Evolutionary conservation across 176 grass and related monocot genomes (phyloP), one percentile per base, ranked within the genome.

Genomic region (Leersia perrieri): DNA sequence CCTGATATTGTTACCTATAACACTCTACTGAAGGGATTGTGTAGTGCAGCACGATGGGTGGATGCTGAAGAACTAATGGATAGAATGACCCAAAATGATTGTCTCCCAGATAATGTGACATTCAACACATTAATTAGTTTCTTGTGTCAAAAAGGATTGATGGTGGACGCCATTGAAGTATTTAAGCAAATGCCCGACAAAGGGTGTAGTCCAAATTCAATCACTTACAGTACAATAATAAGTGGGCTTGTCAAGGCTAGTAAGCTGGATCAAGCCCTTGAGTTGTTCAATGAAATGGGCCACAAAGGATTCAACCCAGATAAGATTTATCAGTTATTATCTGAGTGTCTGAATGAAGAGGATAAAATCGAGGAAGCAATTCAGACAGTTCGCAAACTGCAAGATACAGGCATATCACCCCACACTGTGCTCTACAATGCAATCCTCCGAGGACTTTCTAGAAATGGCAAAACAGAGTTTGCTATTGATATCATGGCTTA

Each of bases 221-320:
- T 72, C 40, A 85, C 87, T 70, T 94, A 91, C 76, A 94, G 72
- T 49, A 89, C 80, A 62, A 76, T 91, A 27, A 87, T 94, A 63
- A 65, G 78, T 2, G 77, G 89, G 25, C 87, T 94, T 77, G 71
- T 74, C 1, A 94, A 89, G 66, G 60, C 71, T 72, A 84, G 87
- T 16, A 89, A 82, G 41, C 63, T 84, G 10, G 63, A 63, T 6
- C 75, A 80, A 16, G 89, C 89, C 18, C 69, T 91, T 33, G 89
- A 87, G 77, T 41, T 94, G 71, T 85, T 91, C 69, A 94, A 89
- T 83, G 92, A 91, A 77, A 91, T 94, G 89, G 63, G 80, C 20
- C 68, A 60, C 16, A 91, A 87, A 86, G 92, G 92, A 34, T 88
- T 91, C 74, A 77, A 33, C 35, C 67, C 92, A 8, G 89, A 91